phyloP scores from a whole-genome alignment of 2,329 filamentous ascomycete species.

The Colletotrichum sp. region DNA sequence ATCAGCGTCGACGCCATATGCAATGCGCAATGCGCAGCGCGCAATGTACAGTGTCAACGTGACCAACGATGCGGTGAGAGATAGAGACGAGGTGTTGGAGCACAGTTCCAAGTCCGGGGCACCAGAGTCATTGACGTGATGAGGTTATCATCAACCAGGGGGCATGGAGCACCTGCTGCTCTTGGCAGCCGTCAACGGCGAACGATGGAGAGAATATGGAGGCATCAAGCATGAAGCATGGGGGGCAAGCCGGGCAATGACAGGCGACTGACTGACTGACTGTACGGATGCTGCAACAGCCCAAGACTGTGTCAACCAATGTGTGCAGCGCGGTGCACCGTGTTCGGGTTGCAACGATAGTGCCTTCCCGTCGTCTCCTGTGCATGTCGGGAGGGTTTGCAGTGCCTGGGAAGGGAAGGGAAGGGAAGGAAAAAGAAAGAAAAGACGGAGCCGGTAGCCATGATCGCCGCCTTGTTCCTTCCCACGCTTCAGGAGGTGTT shows the following conservation, averaged over 20 bases:
- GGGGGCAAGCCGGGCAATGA: neutral
- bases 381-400: neutral
- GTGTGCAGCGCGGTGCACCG: neutral
- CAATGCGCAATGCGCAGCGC: neutral
- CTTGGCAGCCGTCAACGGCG: neutral
- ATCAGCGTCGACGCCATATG: neutral
- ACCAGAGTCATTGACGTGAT: neutral
- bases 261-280: neutral
- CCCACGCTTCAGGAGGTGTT: neutral
- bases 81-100: neutral
- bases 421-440: neutral
- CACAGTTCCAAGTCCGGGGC: neutral
- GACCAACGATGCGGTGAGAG: neutral
- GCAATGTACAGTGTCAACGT: neutral
- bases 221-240: neutral
- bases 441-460: neutral
- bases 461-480: neutral
- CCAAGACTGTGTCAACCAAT: neutral
- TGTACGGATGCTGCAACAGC: neutral
- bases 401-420: neutral
- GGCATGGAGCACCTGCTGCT: neutral
- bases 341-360: neutral
- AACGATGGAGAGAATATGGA: neutral
- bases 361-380: neutral
- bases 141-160: neutral